Conservation (phyloP, 352 stramenopile genomes). For the Elongisporangium undulatum region DNA sequence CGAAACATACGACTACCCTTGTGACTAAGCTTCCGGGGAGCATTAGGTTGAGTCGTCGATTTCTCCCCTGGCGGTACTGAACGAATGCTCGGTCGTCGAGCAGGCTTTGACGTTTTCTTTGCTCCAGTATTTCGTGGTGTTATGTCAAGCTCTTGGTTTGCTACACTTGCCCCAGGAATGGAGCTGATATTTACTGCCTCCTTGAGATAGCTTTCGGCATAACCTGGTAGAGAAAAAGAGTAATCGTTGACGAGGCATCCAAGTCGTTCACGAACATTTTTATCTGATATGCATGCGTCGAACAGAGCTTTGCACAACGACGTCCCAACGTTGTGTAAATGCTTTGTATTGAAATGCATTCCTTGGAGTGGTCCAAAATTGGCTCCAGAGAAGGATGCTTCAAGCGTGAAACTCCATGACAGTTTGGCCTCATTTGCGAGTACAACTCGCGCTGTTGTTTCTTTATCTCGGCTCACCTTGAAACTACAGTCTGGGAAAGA, state of each 20-base stretch:
- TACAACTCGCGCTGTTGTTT: slow-evolving; percentile 80
- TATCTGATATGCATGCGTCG: slow-evolving; percentile 31
- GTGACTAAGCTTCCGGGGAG: not conserved
- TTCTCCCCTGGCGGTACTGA: not conserved
- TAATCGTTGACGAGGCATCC: slow-evolving; percentile 24
- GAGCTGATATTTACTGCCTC: slow-evolving; percentile 22
- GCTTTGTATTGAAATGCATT: slow-evolving; percentile 63
- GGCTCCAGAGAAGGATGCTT: slow-evolving; percentile 84
- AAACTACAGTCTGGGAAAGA: slow-evolving; percentile 74
- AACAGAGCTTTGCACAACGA: slow-evolving; percentile 51
- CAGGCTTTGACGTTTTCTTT: not conserved
- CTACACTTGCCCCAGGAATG: not conserved
- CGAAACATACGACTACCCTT: not conserved
- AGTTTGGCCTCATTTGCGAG: slow-evolving; percentile 76
- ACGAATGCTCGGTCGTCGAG: not conserved
- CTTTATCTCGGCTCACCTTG: slow-evolving; percentile 76
- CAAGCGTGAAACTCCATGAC: slow-evolving; percentile 78
- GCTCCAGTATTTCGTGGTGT: not conserved
- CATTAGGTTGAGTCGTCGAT: not conserved
- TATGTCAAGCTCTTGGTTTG: not conserved
- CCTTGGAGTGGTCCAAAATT: slow-evolving; percentile 58
- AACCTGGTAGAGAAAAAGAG: slow-evolving; percentile 21
- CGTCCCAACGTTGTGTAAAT: slow-evolving; percentile 42
- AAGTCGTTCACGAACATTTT: slow-evolving; percentile 24
- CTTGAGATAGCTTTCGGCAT: slow-evolving; percentile 32